Evolutionary conservation across 2,329 filamentous ascomycete species (phyloP).

Genomic region (Domatiomyces catenatus): DNA sequence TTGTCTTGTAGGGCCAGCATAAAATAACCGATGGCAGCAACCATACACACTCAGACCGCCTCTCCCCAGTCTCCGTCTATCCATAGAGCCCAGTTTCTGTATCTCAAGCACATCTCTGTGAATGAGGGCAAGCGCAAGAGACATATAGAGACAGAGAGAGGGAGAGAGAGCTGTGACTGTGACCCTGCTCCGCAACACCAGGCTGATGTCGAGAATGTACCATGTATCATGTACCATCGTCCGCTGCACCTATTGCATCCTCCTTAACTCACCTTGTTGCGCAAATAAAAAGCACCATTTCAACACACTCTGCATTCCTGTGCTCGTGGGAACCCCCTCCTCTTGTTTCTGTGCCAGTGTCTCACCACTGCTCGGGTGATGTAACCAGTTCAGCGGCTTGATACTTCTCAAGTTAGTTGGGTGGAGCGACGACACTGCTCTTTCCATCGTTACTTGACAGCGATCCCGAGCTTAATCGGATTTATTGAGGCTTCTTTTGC

Average conservation of each 20-base stretch:
- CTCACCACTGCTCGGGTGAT: not conserved
- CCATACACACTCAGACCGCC: not conserved
- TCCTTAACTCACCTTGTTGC: not conserved
- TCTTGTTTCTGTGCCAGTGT: not conserved
- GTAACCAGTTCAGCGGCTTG: not conserved
- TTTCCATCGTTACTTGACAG: not conserved
- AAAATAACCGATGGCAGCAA: not conserved
- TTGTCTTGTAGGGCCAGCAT: not conserved
- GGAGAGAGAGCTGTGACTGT: not conserved
- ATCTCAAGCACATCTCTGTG: not conserved
- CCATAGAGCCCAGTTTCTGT: not conserved
- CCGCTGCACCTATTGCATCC: not conserved
- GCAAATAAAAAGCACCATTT: not conserved
- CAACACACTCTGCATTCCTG: not conserved
- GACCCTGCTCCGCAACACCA: not conserved
- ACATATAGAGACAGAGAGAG: not conserved
- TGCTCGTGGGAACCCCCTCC: not conserved
- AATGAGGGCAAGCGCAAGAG: not conserved
- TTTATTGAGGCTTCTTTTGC: conserved; percentile 35
- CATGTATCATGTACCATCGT: not conserved
- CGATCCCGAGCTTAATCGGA: not conserved
- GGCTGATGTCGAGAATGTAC: not conserved
- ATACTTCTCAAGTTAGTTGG: not conserved
- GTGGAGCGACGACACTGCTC: not conserved
- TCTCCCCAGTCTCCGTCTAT: not conserved